Percentiles rank a stretch among this genome's conserved stretches.
phyloP scores from a whole-genome alignment of 768 basidiomycete species.

The Nidularia pulvinata region DNA sequence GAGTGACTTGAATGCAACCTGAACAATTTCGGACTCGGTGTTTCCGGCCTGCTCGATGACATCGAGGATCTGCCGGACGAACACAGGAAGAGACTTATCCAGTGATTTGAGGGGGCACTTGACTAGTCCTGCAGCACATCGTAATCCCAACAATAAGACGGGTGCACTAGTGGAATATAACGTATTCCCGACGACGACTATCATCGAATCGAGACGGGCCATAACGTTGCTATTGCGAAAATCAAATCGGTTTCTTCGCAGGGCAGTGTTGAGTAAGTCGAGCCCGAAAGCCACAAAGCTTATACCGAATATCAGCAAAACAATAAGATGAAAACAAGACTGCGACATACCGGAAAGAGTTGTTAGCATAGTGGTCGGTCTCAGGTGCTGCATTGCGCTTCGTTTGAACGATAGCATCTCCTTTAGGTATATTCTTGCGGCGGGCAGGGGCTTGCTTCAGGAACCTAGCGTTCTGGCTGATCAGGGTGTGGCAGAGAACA shows the following conservation, averaged over 20 bases:
- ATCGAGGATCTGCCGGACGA: slow-evolving; percentile 80
- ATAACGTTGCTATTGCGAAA: slow-evolving; percentile 74
- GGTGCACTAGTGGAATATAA: slow-evolving; percentile 82
- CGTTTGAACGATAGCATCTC: slow-evolving; percentile 73
- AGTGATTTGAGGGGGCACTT: slow-evolving; percentile 83
- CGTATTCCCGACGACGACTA: slow-evolving; percentile 86
- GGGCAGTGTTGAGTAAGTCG: slow-evolving; percentile 87
- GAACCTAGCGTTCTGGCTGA: slow-evolving; percentile 90
- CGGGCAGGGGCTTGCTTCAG: slow-evolving; percentile 57
- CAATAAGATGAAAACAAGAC: background rate
- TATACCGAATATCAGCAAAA: slow-evolving; percentile 3
- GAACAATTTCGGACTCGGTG: slow-evolving; percentile 89
- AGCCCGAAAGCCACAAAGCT: slow-evolving; percentile 93
- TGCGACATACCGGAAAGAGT: slow-evolving; percentile 76
- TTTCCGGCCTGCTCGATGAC: slow-evolving; percentile 83
- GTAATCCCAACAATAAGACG: slow-evolving; percentile 76
- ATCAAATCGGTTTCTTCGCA: slow-evolving; percentile 85
- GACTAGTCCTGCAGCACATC: slow-evolving; percentile 76
- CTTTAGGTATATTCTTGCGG: slow-evolving; percentile 34
- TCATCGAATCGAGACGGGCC: slow-evolving; percentile 85
- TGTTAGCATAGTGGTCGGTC: slow-evolving; percentile 75
- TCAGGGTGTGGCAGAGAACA: slow-evolving; percentile 83
- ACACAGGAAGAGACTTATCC: slow-evolving; percentile 75
- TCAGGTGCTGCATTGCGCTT: slow-evolving; percentile 62
- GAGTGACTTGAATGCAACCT: slow-evolving; percentile 85